Conservation (phyloP, 176 grass and related monocot species). For the Puya raimondii region DNA sequence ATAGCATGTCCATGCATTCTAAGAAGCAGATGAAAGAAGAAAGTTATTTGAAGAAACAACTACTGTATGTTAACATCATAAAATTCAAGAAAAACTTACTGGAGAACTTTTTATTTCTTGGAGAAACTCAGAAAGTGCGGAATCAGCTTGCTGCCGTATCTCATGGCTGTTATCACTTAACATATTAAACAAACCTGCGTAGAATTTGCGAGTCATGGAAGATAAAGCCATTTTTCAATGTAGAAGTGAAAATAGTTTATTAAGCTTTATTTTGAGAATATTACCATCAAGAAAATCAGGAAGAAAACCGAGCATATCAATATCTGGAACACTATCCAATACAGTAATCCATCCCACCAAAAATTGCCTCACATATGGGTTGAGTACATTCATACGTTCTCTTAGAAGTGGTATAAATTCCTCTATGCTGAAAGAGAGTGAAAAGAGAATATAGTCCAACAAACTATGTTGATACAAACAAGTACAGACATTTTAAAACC, state of each 20-base stretch:
- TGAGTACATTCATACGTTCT: slow-evolving; percentile 99
- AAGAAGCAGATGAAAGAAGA: background rate
- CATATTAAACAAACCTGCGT: slow-evolving; percentile 96
- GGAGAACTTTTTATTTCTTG: slow-evolving; percentile 99
- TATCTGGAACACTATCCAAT: slow-evolving; percentile 98
- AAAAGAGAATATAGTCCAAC: slow-evolving; percentile 24
- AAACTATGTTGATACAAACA: slow-evolving; percentile 7
- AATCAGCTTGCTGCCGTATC: slow-evolving; percentile 97
- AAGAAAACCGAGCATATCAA: slow-evolving; percentile 99
- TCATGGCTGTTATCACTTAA: slow-evolving; percentile 91
- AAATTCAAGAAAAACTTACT: slow-evolving; percentile 41
- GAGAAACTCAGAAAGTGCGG: slow-evolving; percentile 96
- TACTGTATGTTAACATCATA: background rate
- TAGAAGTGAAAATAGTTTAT: slow-evolving; percentile 6
- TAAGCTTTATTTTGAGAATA: slow-evolving; percentile 2
- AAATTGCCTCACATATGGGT: slow-evolving; percentile 93
- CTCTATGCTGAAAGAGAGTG: slow-evolving; percentile 81
- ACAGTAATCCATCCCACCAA: slow-evolving; percentile 99
- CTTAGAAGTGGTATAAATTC: slow-evolving; percentile 99
- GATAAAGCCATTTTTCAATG: background rate
- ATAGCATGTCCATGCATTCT: background rate
- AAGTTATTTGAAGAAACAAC: background rate
- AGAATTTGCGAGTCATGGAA: background rate
- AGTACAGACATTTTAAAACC: slow-evolving; percentile 1
- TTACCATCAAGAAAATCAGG: slow-evolving; percentile 99